These are phyloP conservation scores for Mycena belliarum DNA, from an alignment of 768 basidiomycete genomes.

Conservation along the genomic window DNA sequence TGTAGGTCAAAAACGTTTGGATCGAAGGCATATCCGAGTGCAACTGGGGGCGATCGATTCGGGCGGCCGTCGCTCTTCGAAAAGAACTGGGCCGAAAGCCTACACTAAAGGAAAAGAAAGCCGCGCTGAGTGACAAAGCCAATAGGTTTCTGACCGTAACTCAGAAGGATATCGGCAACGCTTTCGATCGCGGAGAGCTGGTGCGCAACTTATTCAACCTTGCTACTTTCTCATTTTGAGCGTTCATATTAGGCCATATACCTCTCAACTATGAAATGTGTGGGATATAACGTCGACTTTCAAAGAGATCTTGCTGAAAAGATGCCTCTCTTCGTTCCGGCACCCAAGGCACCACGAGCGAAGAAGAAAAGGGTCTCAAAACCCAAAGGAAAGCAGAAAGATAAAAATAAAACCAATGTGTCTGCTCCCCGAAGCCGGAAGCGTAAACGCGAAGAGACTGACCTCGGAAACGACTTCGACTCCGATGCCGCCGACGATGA, in stretches of 20 bases:
- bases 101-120: neutral
- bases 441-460: neutral
- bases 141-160: slow-evolving; percentile 1
- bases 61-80: neutral
- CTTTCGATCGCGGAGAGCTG: slow-evolving; percentile 7
- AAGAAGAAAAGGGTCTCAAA: no score
- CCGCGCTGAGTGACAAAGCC: neutral
- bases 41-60: neutral
- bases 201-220: neutral
- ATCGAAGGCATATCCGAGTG: neutral
- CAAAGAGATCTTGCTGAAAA: slow-evolving; percentile 1
- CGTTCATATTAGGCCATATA: neutral
- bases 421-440: neutral
- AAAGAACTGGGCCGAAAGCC: slow-evolving; percentile 1
- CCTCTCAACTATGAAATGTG: neutral
- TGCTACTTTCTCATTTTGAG: neutral
- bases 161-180: slow-evolving; percentile 1
- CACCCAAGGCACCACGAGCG: neutral
- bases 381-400: no score
- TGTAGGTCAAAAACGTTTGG: slow-evolving; percentile 7
- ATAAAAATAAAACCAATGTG: neutral
- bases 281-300: neutral
- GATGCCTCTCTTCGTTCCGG: slow-evolving; percentile 8
- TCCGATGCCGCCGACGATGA: neutral
- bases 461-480: no score